Base-by-base conservation (phyloP, 257 asterid species). In the Capsicum pubescens region DNA sequence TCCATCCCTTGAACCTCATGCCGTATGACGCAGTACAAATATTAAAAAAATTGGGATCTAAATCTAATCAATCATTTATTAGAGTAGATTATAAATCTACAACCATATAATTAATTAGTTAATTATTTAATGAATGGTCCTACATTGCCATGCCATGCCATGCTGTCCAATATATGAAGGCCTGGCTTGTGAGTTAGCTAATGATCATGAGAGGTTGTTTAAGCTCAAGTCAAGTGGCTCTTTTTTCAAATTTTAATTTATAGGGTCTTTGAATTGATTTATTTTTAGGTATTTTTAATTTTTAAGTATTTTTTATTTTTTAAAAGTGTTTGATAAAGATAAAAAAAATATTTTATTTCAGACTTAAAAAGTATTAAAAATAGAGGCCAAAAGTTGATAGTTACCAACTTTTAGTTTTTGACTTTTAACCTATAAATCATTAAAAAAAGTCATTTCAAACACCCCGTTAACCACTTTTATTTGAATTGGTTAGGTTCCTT, bases 161-260 rank as follows among this genome's bases (percentile, higher is more conserved):
- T 26, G 32, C 60, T 58, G 7, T 70, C 79, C 79, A 55, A 59
- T 59, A 9, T 59, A 46, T 71, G 11, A 19, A 58, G 16, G 83
- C 71, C 71, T 58, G 83, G 71, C 12, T n/a, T 59, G 69, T 59
- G 69, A 80, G 83, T 59, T 58, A 59, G 71, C 13, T 80, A 39
- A 80, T 80, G 58, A 80, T 80, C 19, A 80, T 19, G 71, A 39
- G 42, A 42, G 55, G 55, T 48, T 80, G 35, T 46, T 63, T 46
- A 59, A 79, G n/a, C 70, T 59, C 69, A 63, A 58, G 58, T 39
- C 21, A 39, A 57, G 71, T 80, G 58, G 21, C 58, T 5, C 17
- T n/a, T 46, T 17, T 17, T 61, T 48, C 6, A 10, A 66, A 15
- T 7, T 7, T 26, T 2, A 26, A 26, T 26, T 26, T 26, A 26